Base-by-base conservation (phyloP, 1,284 basidiomycete genomes). In the Leucoagaricus sp. region DNA sequence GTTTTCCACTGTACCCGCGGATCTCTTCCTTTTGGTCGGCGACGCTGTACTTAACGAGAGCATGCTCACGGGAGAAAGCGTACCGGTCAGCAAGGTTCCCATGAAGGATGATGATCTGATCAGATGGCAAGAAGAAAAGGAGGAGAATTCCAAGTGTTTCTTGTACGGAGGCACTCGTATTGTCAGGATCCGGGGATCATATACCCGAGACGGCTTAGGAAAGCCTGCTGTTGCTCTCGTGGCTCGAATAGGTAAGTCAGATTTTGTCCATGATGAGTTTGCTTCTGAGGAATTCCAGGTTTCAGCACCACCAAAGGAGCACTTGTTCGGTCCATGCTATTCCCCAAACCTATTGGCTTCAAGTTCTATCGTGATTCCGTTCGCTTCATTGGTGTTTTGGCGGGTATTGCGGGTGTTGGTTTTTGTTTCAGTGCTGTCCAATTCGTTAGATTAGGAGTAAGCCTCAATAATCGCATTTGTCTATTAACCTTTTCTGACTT, bases 271-370 rank as follows among this genome's bases (percentile, higher is more conserved):
- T 21, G 23, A 12, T 26, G 23, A 36, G 25, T 45, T 13, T 47
- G 57, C 50, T 58, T 36, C 6, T 36, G 13, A 36, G 17, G 28
- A 13, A 8, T 49, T 13, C n/a, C 60, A 91, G 93, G 94, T 0
- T 99, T 99, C 75, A 94, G 93, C 70, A 99, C 97, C 2, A 99
- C 97, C 10, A 99, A 99, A 74, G 97, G 97, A 29, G 92, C 96
- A 0, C 80, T 99, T 17, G 86, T 99, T 7, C 84, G 97, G 23
- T 97, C 95, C 0, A 99, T 99, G 97, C 79, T 99, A 15, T 99
- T 97, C 77, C 97, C 97, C 0, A 98, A 98, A 69, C 96, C 96
- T 0, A 96, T 98, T 66, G 96, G 96, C 0, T 96, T 94, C 82
- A 95, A 96, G 71, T 98, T 97, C 72, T 97, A 98, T 73, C 89